A percentile compares a stretch with the other conserved stretches of the same genome.
These are phyloP conservation scores for Xerocomus spinulosus DNA, from an alignment of 768 basidiomycete species.

Conservation along the genomic window DNA sequence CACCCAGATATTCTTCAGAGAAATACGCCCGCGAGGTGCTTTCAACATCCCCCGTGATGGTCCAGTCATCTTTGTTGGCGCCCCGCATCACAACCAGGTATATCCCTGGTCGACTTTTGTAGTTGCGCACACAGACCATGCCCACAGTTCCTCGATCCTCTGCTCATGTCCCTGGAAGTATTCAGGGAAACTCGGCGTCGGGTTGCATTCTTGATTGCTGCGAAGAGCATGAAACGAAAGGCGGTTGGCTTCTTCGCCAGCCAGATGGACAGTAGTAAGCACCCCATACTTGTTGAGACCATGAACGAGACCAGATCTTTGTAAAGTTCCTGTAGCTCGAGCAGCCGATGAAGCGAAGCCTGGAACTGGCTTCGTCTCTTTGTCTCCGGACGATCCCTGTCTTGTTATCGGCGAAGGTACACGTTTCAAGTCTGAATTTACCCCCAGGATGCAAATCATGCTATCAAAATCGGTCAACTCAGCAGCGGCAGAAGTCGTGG, in stretches of 20 bases:
- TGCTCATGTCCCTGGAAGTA: conserved; percentile 80
- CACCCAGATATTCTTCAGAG: conserved; percentile 94
- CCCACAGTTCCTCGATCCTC: conserved; percentile 83
- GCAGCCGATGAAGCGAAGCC: conserved; percentile 81
- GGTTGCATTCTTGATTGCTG: conserved; percentile 85
- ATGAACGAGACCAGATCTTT: conserved; percentile 8
- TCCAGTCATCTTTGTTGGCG: conserved; percentile 89
- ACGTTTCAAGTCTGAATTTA: conserved; percentile 66
- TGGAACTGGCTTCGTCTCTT: conserved; percentile 65
- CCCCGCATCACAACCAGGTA: conserved; percentile 90
- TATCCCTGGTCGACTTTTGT: conserved; percentile 13
- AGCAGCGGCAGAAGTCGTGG: conserved; percentile 74
- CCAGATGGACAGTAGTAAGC: conserved; percentile 84
- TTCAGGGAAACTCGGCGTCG: conserved; percentile 76
- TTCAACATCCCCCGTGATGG: conserved; percentile 91
- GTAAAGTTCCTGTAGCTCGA: conserved; percentile 83
- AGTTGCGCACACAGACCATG: conserved; percentile 12
- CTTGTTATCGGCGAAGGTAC: conserved; percentile 83
- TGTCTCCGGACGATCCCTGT: conserved; percentile 74
- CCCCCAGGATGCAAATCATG: conserved; percentile 79
- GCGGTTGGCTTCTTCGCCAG: conserved; percentile 77
- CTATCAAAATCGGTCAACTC: conserved; percentile 78
- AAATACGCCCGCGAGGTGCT: conserved; percentile 89
- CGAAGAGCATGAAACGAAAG: conserved; percentile 77
- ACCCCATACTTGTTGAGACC: not conserved